Evolutionary conservation across 2,329 filamentous ascomycete genomes (phyloP).

Genomic region (Volutella citrinella): DNA sequence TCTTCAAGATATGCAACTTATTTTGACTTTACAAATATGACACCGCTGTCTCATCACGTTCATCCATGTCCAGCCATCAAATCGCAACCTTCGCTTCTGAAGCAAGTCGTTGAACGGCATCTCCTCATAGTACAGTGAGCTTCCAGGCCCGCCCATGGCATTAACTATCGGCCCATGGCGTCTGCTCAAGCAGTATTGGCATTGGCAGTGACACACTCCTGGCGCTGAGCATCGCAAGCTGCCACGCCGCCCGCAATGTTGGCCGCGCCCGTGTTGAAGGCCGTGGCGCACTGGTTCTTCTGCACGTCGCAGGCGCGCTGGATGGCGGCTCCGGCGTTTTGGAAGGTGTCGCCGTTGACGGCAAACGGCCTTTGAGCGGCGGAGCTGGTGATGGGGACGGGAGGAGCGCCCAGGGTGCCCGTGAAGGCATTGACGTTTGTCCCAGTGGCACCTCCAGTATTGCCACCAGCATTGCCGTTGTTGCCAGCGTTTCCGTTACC

Average conservation of each 20-base stretch:
- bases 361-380: conserved; percentile 41
- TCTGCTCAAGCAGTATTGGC: no score
- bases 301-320: conserved; percentile 49
- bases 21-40: no score
- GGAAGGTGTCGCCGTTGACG: conserved; percentile 56
- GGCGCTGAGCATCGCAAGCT: conserved; percentile 10
- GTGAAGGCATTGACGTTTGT: conserved; percentile 45
- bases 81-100: no score
- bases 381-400: conserved; percentile 39
- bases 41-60: no score
- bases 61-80: no score
- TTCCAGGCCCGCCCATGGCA: no score
- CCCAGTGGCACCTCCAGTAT: conserved; percentile 13
- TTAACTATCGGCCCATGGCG: no score
- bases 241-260: conserved; percentile 19
- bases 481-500: no score
- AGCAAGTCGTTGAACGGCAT: no score
- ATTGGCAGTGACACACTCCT: conserved; percentile 9
- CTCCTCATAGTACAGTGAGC: no score
- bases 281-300: conserved; percentile 48
- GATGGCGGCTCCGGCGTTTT: conserved; percentile 42
- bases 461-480: conserved; percentile 4
- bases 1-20: no score
- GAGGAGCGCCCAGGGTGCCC: conserved; percentile 38
- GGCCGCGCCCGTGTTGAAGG: conserved; percentile 46